phyloP scores from a whole-genome alignment of 2,329 filamentous ascomycete species.

The Cladosporium colombiae region DNA sequence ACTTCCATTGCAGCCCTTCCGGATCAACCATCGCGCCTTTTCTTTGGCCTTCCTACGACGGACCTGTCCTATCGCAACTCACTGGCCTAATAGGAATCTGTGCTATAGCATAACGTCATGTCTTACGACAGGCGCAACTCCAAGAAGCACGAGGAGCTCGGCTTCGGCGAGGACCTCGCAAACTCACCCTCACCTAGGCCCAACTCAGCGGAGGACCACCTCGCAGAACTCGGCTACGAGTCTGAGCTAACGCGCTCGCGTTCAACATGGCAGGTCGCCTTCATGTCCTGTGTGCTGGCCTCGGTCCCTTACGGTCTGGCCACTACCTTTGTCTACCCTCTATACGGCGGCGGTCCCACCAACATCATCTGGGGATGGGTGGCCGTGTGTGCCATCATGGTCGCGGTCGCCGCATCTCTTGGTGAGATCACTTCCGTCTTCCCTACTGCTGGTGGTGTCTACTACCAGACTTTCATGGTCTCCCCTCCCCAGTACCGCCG shows the following conservation, averaged over 20 bases:
- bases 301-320: slow-evolving; percentile 73
- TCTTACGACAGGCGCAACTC: slow-evolving; percentile 11
- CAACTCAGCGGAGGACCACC: slow-evolving; percentile 59
- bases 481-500: slow-evolving; percentile 62
- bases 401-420: slow-evolving; percentile 69
- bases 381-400: slow-evolving; percentile 66
- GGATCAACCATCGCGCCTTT: slow-evolving; percentile 9
- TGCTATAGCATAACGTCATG: slow-evolving; percentile 11
- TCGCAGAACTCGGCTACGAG: slow-evolving; percentile 67
- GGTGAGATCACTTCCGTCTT: slow-evolving; percentile 69
- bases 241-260: slow-evolving; percentile 65
- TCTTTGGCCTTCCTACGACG: neutral
- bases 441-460: slow-evolving; percentile 68
- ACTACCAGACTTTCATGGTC: slow-evolving; percentile 78
- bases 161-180: slow-evolving; percentile 16
- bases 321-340: slow-evolving; percentile 68
- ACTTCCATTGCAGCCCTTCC: slow-evolving; percentile 13
- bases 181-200: slow-evolving; percentile 10
- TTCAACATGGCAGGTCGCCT: slow-evolving; percentile 55
- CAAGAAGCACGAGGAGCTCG: slow-evolving; percentile 14
- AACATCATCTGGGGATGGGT: slow-evolving; percentile 75
- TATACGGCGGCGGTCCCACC: slow-evolving; percentile 66
- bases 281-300: slow-evolving; percentile 68
- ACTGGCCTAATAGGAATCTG: slow-evolving; percentile 8
- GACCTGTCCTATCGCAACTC: slow-evolving; percentile 7